Evolutionary conservation across 2,329 filamentous ascomycete species (phyloP).

Genomic region (Talaromyces verruculosus): DNA sequence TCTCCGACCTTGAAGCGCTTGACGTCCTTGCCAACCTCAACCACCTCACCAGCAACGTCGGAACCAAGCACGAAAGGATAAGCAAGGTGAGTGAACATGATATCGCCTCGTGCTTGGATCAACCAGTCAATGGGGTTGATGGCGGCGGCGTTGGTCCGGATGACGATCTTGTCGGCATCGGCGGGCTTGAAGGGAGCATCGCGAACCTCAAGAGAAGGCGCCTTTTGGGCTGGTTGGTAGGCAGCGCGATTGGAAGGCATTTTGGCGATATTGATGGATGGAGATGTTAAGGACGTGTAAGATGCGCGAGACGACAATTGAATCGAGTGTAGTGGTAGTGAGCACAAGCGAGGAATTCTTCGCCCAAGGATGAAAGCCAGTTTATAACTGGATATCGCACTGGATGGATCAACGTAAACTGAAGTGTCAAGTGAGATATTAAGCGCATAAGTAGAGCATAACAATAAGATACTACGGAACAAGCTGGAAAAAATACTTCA

Average conservation of each 20-base stretch:
- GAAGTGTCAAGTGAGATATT: background rate
- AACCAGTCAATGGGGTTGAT: conserved; percentile 49
- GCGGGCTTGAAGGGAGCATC: conserved; percentile 41
- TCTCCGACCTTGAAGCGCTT: conserved; percentile 28
- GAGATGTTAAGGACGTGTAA: background rate
- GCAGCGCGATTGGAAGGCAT: conserved; percentile 35
- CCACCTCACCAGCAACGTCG: conserved; percentile 30
- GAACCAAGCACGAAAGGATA: conserved; percentile 28
- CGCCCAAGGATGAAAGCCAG: background rate
- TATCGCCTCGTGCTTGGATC: conserved; percentile 32
- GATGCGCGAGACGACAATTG: background rate
- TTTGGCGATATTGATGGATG: background rate
- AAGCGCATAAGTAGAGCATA: background rate
- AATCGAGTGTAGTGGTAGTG: background rate
- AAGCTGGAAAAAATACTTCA: conserved; percentile 1
- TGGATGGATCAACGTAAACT: too few species aligned
- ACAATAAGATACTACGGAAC: background rate
- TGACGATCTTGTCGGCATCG: conserved; percentile 38
- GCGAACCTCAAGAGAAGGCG: conserved; percentile 35
- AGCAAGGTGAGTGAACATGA: conserved; percentile 31
- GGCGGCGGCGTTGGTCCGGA: conserved; percentile 44
- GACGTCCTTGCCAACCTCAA: conserved; percentile 22
- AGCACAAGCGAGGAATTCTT: background rate
- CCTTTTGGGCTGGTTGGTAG: conserved; percentile 36
- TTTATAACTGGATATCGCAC: background rate